Conservation (phyloP, 2,329 filamentous ascomycete genomes). For the Periconia macrospinosa region DNA sequence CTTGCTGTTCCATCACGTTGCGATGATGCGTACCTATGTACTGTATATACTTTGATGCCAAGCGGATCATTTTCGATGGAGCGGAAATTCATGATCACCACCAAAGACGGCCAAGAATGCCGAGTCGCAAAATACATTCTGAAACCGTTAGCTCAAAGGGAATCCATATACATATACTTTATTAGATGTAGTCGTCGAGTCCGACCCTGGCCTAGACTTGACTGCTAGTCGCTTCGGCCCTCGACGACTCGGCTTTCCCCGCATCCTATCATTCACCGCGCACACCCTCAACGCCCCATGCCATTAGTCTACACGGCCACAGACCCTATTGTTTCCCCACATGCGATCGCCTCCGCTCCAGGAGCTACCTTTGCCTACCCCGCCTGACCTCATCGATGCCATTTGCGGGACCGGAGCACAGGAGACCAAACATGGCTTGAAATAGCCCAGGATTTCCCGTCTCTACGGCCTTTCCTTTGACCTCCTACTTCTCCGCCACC, state of each 20-base stretch:
- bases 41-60: too few species aligned
- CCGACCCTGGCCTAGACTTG: background rate
- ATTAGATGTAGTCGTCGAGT: background rate
- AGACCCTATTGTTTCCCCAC: slow-evolving; percentile 14
- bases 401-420: background rate
- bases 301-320: background rate
- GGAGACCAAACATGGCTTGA: background rate
- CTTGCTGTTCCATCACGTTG: too few species aligned
- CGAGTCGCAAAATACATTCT: too few species aligned
- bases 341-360: slow-evolving; percentile 30
- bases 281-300: background rate
- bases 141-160: too few species aligned
- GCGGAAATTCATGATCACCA: too few species aligned
- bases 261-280: background rate
- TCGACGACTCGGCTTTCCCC: background rate
- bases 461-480: background rate
- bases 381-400: slow-evolving; percentile 3
- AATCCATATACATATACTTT: too few species aligned
- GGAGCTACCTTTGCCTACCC: background rate
- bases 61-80: too few species aligned
- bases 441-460: background rate
- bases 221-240: background rate
- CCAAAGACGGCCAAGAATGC: too few species aligned
- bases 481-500: background rate
- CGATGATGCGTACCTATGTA: too few species aligned